These are phyloP conservation scores for Lachnellula cervina DNA, from an alignment of 2,329 filamentous ascomycete genomes.

Conservation along the genomic window DNA sequence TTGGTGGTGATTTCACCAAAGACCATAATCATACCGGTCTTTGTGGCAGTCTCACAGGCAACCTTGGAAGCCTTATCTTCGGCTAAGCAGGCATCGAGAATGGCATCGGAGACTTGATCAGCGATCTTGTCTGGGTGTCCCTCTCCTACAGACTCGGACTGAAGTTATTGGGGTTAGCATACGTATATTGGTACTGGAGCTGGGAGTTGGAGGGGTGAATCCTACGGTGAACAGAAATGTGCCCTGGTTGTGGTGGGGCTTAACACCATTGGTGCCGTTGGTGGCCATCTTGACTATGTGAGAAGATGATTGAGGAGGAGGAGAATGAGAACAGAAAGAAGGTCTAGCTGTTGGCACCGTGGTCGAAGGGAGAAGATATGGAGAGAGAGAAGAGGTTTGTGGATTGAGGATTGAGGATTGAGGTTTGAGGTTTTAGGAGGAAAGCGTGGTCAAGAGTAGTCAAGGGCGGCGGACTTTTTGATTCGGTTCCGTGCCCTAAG, in stretches of 20 bases:
- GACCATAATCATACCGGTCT: slow-evolving; percentile 99
- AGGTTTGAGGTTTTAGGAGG: too few relatives aligned
- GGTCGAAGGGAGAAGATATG: not conserved
- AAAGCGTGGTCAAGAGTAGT: too few relatives aligned
- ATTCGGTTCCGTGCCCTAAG: not conserved
- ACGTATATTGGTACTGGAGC: not conserved
- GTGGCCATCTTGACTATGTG: slow-evolving; percentile 13
- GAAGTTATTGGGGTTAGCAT: slow-evolving; percentile 7
- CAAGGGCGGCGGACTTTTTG: not conserved
- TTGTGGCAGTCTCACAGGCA: slow-evolving; percentile 98
- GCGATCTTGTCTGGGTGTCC: slow-evolving; percentile 96
- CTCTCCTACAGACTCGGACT: slow-evolving; percentile 85
- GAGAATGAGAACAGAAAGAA: not conserved
- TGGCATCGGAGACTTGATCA: slow-evolving; percentile 96
- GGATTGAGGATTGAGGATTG: too few relatives aligned
- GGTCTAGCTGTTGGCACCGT: not conserved
- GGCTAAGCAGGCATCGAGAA: slow-evolving; percentile 94
- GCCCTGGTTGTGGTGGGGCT: slow-evolving; percentile 52
- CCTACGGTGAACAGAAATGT: slow-evolving; percentile 80
- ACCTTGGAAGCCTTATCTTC: slow-evolving; percentile 98
- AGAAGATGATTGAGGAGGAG: not conserved
- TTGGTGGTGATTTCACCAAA: slow-evolving; percentile 99
- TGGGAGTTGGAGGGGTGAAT: slow-evolving; percentile 4
- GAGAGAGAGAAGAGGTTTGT: not conserved
- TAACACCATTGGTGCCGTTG: slow-evolving; percentile 38